Evolutionary conservation across 2,329 filamentous ascomycete genomes (phyloP).

Genomic region (Microcyclosporella mali): DNA sequence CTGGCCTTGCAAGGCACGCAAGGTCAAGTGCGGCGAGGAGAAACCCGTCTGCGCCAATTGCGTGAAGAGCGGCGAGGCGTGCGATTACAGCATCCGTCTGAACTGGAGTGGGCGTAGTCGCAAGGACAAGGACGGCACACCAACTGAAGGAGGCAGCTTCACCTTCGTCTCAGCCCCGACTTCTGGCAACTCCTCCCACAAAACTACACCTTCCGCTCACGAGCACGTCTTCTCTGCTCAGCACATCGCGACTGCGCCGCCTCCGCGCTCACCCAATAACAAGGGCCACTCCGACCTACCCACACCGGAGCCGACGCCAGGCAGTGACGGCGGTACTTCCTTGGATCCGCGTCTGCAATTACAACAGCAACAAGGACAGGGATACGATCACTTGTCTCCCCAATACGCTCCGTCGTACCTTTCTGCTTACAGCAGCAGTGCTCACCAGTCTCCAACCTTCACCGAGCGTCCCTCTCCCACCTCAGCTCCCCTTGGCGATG

Average conservation of each 20-base stretch:
- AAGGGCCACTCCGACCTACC: slow-evolving; percentile 14
- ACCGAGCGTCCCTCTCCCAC: slow-evolving; percentile 14
- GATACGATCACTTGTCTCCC: neutral
- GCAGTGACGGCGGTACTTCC: slow-evolving; percentile 6
- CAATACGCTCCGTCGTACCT: no score
- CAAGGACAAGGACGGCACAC: slow-evolving; percentile 36
- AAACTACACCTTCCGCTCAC: slow-evolving; percentile 12
- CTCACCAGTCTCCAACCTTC: slow-evolving; percentile 7
- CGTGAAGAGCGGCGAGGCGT: slow-evolving; percentile 56
- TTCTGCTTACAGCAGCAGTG: neutral
- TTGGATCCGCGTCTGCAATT: slow-evolving; percentile 19
- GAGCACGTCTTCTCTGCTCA: slow-evolving; percentile 32
- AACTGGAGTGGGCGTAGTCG: slow-evolving; percentile 73
- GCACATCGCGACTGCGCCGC: slow-evolving; percentile 23
- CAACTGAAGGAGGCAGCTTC: slow-evolving; percentile 21
- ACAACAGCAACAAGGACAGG: slow-evolving; percentile 5
- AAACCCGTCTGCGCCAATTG: slow-evolving; percentile 69
- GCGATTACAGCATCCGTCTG: slow-evolving; percentile 74
- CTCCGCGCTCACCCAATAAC: slow-evolving; percentile 16
- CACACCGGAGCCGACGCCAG: slow-evolving; percentile 16
- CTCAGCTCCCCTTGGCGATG: slow-evolving; percentile 16
- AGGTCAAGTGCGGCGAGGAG: slow-evolving; percentile 76
- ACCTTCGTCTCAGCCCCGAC: slow-evolving; percentile 25
- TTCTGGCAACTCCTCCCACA: slow-evolving; percentile 2
- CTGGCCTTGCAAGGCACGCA: slow-evolving; percentile 72